Evolutionary conservation across 2,329 filamentous ascomycete genomes (phyloP).

Genomic region (Colletotrichum chlorophyti): DNA sequence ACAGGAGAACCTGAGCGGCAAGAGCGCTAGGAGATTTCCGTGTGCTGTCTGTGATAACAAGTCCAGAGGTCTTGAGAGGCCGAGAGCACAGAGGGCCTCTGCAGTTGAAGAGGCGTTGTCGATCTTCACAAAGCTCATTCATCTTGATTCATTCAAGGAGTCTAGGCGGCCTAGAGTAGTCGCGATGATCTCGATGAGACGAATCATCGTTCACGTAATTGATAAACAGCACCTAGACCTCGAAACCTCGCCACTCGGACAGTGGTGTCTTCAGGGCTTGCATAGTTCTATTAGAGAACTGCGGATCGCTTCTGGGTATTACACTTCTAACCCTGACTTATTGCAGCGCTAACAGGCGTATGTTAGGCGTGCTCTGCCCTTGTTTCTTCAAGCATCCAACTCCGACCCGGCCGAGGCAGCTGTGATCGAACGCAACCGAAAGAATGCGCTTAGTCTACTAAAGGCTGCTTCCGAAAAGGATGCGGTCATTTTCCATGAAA

Average conservation of each 20-base stretch:
- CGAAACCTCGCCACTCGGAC: conserved; percentile 70
- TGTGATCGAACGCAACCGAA: conserved; percentile 68
- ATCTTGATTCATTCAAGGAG: conserved; percentile 52
- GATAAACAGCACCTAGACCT: conserved; percentile 69
- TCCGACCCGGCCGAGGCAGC: conserved; percentile 43
- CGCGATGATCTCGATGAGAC: conserved; percentile 75
- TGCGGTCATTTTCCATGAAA: conserved; percentile 75
- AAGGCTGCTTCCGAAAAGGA: conserved; percentile 75
- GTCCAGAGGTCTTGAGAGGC: not conserved
- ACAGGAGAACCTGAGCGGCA: not conserved
- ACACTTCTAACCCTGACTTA: conserved; percentile 24
- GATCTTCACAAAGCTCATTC: conserved; percentile 54
- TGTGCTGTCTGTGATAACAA: conserved; percentile 8
- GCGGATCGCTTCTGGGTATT: conserved; percentile 78
- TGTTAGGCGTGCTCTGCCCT: conserved; percentile 65
- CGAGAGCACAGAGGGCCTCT: not conserved
- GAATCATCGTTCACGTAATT: conserved; percentile 71
- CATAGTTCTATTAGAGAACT: conserved; percentile 87
- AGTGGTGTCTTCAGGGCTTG: conserved; percentile 83
- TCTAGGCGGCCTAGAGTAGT: conserved; percentile 70
- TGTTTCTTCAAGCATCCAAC: conserved; percentile 62
- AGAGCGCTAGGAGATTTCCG: not conserved
- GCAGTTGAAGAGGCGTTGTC: conserved; percentile 47
- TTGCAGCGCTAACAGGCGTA: conserved; percentile 28
- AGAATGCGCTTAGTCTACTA: conserved; percentile 73